Conservation (phyloP, 2,329 filamentous ascomycete species). For the Exophiala spinifera region DNA sequence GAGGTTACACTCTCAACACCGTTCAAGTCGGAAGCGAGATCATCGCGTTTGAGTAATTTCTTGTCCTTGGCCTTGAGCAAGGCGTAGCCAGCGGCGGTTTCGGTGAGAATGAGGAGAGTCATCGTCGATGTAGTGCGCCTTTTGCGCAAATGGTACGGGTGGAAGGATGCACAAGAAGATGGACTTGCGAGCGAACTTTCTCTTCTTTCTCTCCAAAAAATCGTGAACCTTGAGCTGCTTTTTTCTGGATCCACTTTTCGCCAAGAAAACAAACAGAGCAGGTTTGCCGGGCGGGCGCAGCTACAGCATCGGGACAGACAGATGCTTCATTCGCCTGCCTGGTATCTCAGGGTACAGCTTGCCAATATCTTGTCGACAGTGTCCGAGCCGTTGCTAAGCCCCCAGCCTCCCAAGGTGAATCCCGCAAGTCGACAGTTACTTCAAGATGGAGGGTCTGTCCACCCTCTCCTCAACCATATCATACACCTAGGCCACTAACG, state of each 20-base stretch:
- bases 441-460: slow-evolving; percentile 24
- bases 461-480: neutral
- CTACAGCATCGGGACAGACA: neutral
- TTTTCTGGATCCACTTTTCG: neutral
- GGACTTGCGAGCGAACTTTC: slow-evolving; percentile 2
- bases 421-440: no score
- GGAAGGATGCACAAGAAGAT: neutral
- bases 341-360: neutral
- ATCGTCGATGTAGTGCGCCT: slow-evolving; percentile 49
- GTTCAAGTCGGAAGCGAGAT: slow-evolving; percentile 69
- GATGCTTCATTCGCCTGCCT: slow-evolving; percentile 12
- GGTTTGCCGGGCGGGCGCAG: neutral
- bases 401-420: neutral
- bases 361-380: no score
- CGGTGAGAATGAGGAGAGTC: slow-evolving; percentile 88
- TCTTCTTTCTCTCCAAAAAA: slow-evolving; percentile 5
- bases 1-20: slow-evolving; percentile 81
- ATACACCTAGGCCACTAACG: slow-evolving; percentile 4
- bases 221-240: slow-evolving; percentile 1
- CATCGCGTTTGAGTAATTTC: slow-evolving; percentile 89
- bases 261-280: neutral
- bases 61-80: slow-evolving; percentile 98
- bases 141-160: neutral
- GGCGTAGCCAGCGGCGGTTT: slow-evolving; percentile 95
- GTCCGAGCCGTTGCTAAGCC: no score